Evolutionary conservation across 2,329 filamentous ascomycete genomes (phyloP).

Genomic region (Fusarium papillatum): DNA sequence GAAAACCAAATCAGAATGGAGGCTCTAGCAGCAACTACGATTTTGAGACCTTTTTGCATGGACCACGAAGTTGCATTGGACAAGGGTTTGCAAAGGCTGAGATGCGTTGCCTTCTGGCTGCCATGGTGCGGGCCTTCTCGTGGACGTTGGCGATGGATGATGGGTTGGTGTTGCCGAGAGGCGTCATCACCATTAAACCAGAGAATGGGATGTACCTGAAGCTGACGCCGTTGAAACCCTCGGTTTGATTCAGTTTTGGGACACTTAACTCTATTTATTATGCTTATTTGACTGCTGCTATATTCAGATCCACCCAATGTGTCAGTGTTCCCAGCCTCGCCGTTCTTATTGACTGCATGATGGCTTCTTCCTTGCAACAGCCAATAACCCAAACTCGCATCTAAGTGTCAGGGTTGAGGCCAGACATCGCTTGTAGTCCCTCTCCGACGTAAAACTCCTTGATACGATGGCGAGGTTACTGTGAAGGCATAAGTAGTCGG

Average conservation of each 20-base stretch:
- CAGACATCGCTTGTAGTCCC: not conserved
- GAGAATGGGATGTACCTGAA: slow-evolving; percentile 74
- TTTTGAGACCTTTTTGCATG: slow-evolving; percentile 85
- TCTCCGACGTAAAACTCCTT: not conserved
- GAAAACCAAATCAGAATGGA: slow-evolving; percentile 71
- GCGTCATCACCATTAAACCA: slow-evolving; percentile 76
- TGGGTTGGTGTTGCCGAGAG: slow-evolving; percentile 69
- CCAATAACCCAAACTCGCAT: not conserved
- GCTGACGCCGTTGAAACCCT: slow-evolving; percentile 43
- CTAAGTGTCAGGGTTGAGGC: not conserved
- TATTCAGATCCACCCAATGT: not conserved
- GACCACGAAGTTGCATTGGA: slow-evolving; percentile 86
- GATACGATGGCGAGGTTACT: not conserved
- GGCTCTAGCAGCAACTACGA: slow-evolving; percentile 78
- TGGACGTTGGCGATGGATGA: slow-evolving; percentile 70
- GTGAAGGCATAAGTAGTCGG: not conserved
- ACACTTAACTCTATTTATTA: not conserved
- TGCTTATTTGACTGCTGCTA: not conserved
- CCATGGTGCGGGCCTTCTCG: slow-evolving; percentile 74
- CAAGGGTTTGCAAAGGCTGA: slow-evolving; percentile 80
- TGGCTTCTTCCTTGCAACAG: not conserved
- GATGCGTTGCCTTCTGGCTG: slow-evolving; percentile 79
- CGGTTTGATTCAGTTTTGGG: not conserved
- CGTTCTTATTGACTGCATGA: not conserved
- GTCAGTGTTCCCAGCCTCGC: not conserved